Evolutionary conservation across 164 flowering plant species (phyloP).

Genomic region (Magnolia kwangsiensis): DNA sequence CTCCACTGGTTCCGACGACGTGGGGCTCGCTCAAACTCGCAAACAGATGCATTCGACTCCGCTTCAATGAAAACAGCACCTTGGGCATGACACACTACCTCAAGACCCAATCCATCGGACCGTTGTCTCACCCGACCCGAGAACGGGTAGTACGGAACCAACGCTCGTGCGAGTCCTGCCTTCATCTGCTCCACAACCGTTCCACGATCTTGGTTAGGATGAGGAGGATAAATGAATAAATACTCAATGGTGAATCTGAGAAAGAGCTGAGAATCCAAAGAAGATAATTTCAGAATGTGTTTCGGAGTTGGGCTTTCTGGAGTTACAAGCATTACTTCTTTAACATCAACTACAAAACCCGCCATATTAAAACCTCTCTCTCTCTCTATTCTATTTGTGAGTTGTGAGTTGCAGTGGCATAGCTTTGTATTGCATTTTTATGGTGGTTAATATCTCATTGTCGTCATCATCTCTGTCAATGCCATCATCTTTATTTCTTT

Average conservation of each 20-base stretch:
- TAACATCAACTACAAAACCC: slow-evolving; percentile 19
- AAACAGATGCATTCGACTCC: slow-evolving; percentile 13
- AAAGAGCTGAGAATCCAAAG: slow-evolving; percentile 74
- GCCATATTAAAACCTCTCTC: background rate
- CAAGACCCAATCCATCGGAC: slow-evolving; percentile 31
- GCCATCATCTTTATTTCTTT: background rate
- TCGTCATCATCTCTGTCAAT: background rate
- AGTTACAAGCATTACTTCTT: slow-evolving; percentile 35
- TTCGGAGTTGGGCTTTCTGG: slow-evolving; percentile 65
- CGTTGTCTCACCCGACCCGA: slow-evolving; percentile 55
- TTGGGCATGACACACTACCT: slow-evolving; percentile 55
- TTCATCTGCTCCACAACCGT: slow-evolving; percentile 27
- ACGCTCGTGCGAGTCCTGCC: slow-evolving; percentile 39
- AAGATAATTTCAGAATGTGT: slow-evolving; percentile 45
- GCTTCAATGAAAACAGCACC: slow-evolving; percentile 65
- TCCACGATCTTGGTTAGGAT: slow-evolving; percentile 15
- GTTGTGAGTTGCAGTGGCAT: background rate
- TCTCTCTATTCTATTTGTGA: background rate
- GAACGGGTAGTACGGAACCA: slow-evolving; percentile 63
- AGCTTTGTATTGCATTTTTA: background rate
- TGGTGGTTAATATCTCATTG: background rate
- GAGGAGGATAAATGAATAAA: slow-evolving; percentile 41
- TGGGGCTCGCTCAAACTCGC: slow-evolving; percentile 47
- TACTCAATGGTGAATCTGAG: slow-evolving; percentile 72
- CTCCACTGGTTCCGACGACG: slow-evolving; percentile 38